Evolutionary conservation across 2,329 filamentous ascomycete genomes (phyloP).

Genomic region (Karstenula rhodostoma): DNA sequence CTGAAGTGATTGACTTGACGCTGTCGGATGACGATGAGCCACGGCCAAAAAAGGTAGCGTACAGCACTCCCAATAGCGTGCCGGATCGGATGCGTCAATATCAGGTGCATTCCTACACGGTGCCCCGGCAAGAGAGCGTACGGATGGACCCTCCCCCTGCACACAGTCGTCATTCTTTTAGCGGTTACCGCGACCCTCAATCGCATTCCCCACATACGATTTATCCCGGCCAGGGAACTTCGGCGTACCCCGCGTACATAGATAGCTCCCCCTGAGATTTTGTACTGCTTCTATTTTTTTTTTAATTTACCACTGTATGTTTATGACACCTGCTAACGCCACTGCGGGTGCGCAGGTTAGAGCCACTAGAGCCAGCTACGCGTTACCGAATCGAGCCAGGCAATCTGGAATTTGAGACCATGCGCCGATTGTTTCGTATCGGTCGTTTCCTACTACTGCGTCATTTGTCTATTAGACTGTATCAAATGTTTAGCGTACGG

Average conservation of each 20-base stretch:
- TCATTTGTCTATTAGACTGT: neutral
- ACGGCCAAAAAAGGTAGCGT: slow-evolving; percentile 51
- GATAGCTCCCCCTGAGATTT: slow-evolving; percentile 36
- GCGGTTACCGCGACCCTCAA: slow-evolving; percentile 14
- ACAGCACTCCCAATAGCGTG: slow-evolving; percentile 48
- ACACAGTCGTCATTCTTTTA: slow-evolving; percentile 15
- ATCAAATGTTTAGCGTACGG: slow-evolving; percentile 7
- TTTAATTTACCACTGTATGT: slow-evolving; percentile 21
- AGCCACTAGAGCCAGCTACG: slow-evolving; percentile 41
- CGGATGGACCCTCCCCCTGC: slow-evolving; percentile 34
- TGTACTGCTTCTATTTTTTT: slow-evolving; percentile 14
- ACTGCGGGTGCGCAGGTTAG: slow-evolving; percentile 29
- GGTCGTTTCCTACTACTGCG: neutral
- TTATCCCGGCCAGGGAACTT: slow-evolving; percentile 34
- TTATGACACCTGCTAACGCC: slow-evolving; percentile 31
- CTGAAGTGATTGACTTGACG: slow-evolving; percentile 60
- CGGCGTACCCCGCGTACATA: slow-evolving; percentile 37
- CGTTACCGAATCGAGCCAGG: neutral
- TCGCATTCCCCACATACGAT: slow-evolving; percentile 13
- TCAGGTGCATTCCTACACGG: slow-evolving; percentile 32
- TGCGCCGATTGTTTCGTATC: neutral
- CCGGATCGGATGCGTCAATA: slow-evolving; percentile 42
- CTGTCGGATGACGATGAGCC: slow-evolving; percentile 58
- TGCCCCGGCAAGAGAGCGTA: slow-evolving; percentile 28
- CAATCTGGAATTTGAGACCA: neutral